Percentiles rank a stretch among this genome's conserved stretches.
phyloP scores from a whole-genome alignment of 306 rosid genomes.

The Corylus heterophylla region DNA sequence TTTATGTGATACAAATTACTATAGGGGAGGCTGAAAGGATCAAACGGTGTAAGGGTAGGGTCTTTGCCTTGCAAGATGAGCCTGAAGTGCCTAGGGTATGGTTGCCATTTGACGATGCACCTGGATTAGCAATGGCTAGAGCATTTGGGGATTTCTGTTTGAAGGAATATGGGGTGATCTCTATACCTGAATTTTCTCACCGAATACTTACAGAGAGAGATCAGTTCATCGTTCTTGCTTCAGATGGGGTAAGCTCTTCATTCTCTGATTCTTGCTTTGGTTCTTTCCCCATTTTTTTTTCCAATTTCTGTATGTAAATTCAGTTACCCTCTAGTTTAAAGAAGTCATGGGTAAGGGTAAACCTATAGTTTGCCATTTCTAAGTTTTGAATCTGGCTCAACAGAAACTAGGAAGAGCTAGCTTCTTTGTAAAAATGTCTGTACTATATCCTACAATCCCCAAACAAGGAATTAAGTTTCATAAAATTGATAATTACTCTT shows the following conservation, averaged over 20 bases:
- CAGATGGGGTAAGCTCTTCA: slow-evolving; percentile 81
- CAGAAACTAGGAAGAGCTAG: slow-evolving; percentile 3
- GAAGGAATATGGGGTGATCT: slow-evolving; percentile 96
- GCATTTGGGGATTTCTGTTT: slow-evolving; percentile 96
- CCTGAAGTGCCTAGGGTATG: slow-evolving; percentile 95
- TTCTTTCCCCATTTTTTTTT: background rate
- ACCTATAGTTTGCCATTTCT: slow-evolving; percentile 11
- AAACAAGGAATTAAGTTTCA: slow-evolving; percentile 1
- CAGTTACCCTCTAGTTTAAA: background rate
- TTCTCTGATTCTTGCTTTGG: background rate
- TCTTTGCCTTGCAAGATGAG: slow-evolving; percentile 94
- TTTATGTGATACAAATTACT: slow-evolving; percentile 14
- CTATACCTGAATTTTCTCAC: slow-evolving; percentile 86
- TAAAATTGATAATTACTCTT: background rate
- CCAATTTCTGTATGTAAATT: background rate
- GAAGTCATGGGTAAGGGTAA: background rate
- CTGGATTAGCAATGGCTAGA: slow-evolving; percentile 99
- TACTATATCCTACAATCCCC: background rate
- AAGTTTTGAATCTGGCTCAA: background rate
- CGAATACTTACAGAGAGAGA: slow-evolving; percentile 69
- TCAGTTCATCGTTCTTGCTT: slow-evolving; percentile 90
- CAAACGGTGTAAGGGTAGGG: slow-evolving; percentile 84
- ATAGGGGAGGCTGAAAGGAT: slow-evolving; percentile 95
- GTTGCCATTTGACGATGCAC: slow-evolving; percentile 95
- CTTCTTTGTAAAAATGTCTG: slow-evolving; percentile 3